These are phyloP conservation scores for Hippophae rhamnoides DNA, from an alignment of 306 rosid genomes.

Conservation along the genomic window DNA sequence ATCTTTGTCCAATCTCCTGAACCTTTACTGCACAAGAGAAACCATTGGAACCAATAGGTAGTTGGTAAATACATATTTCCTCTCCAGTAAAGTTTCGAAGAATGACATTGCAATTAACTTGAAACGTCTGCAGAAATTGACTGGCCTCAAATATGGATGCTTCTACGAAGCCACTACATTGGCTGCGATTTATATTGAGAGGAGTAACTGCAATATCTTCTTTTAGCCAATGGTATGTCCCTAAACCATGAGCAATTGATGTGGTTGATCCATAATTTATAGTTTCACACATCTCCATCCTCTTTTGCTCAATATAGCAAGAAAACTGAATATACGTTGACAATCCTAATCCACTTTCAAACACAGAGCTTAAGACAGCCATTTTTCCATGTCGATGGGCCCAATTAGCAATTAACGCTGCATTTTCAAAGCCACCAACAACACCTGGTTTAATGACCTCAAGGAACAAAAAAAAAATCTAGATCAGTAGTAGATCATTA, in stretches of 20 bases:
- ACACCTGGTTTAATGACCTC: conserved; percentile 95
- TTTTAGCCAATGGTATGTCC: conserved; percentile 83
- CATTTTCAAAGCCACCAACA: conserved; percentile 89
- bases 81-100: conserved; percentile 28
- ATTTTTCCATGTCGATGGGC: conserved; percentile 77
- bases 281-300: conserved; percentile 25
- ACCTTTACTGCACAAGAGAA: conserved; percentile 49
- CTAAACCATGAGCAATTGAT: conserved; percentile 80
- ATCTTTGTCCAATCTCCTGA: conserved; percentile 57
- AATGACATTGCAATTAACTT: conserved; percentile 41
- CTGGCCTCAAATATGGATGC: conserved; percentile 68
- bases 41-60: conserved; percentile 31
- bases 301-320: conserved; percentile 63
- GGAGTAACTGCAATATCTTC: conserved; percentile 60
- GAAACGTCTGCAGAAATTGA: conserved; percentile 42
- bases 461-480: conserved; percentile 13
- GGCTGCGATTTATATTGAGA: conserved; percentile 44
- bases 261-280: conserved; percentile 29
- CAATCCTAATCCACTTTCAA: conserved; percentile 86
- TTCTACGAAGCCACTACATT: conserved; percentile 51
- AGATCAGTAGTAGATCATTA: not conserved
- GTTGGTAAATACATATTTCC: conserved; percentile 38
- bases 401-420: conserved; percentile 73
- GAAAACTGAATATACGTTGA: conserved; percentile 77
- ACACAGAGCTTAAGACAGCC: conserved; percentile 83